Evolutionary conservation across 805 yeast genomes (phyloP), one percentile per base, ranked within the genome.

Genomic region (Kodamaea fukazawae): DNA sequence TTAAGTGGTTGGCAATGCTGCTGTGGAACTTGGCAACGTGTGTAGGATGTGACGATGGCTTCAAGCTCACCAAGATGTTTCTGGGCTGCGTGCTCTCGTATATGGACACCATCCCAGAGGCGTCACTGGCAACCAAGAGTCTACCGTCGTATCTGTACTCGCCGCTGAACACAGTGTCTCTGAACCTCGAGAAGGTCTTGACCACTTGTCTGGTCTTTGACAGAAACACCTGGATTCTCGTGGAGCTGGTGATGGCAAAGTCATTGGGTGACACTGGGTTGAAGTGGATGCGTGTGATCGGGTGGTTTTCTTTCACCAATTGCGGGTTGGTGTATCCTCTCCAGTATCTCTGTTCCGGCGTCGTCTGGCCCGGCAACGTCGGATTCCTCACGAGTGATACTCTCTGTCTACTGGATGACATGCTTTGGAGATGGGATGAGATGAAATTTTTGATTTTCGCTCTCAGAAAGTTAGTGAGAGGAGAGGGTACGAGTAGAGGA

Each of bases 331-430:
- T 64, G 60, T 83, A 90, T 5, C 88, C 86, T 51, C 95, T 73
- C 98, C 98, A 93, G 66, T 86, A 91, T 50, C 95, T 75, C 55
- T 89, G 95, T 50, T 91, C 98, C 1, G 96, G 91, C 0, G 96
- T 87, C 2, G 90, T 82, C 54, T 81, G 84, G 8, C 86, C 80
- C 2, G 96, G 95, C 36, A 87, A 73, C 1, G 86, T 80, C 1
- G 96, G 85, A 45, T 78, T 80, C 57, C 86, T 75, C 22, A 75
- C 76, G 20, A 79, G 81, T 18, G 75, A 70, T 7, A 87, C 74
- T 59, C 87, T 75, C 46, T 79, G 83, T 55, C 76, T 71, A 13
- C 73, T 67, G 4, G 95, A 76, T 1, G 96, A 86, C 97, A 89
- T 89, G 30, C 10, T 18, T 29, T 32, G 13, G 13, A 32, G 35